Evolutionary conservation across 306 rosid genomes (phyloP).

Genomic region (Adenanthera pavonina): DNA sequence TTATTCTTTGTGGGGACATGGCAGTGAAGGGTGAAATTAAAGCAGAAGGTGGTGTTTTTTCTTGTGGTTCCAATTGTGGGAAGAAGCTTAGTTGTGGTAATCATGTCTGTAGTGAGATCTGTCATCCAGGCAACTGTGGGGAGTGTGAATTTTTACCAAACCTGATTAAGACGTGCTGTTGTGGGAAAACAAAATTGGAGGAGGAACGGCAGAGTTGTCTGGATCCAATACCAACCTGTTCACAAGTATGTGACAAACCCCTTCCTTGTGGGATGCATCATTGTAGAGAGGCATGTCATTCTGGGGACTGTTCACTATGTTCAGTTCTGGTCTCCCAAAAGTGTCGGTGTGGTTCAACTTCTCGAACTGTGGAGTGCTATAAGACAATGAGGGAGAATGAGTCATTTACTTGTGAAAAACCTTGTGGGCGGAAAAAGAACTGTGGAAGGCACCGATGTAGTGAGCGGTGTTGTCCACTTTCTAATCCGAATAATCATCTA

Average conservation of each 20-base stretch:
- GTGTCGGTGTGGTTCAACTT: slow-evolving; percentile 80
- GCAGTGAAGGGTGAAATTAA: slow-evolving; percentile 73
- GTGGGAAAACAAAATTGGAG: slow-evolving; percentile 83
- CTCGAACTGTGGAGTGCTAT: slow-evolving; percentile 76
- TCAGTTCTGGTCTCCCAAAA: slow-evolving; percentile 69
- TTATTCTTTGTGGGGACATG: slow-evolving; percentile 79
- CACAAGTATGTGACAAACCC: slow-evolving; percentile 64
- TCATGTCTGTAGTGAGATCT: slow-evolving; percentile 68
- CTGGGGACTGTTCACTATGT: slow-evolving; percentile 85
- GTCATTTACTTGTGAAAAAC: slow-evolving; percentile 74
- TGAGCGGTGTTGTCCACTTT: slow-evolving; percentile 83
- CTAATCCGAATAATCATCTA: slow-evolving; percentile 48
- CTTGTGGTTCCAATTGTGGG: slow-evolving; percentile 71
- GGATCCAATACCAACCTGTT: slow-evolving; percentile 88
- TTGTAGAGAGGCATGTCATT: slow-evolving; percentile 76
- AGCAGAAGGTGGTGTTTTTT: slow-evolving; percentile 71
- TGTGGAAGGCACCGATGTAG: slow-evolving; percentile 96
- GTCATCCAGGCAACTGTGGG: slow-evolving; percentile 85
- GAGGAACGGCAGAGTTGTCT: slow-evolving; percentile 72
- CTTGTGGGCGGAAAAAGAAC: slow-evolving; percentile 86
- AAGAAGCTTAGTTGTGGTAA: slow-evolving; percentile 72
- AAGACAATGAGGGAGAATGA: slow-evolving; percentile 55
- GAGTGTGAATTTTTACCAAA: slow-evolving; percentile 72
- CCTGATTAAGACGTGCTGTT: slow-evolving; percentile 72
- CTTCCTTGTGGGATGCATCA: slow-evolving; percentile 69